phyloP scores from a whole-genome alignment of 345 rosid genomes.

The Citrus inodora region DNA sequence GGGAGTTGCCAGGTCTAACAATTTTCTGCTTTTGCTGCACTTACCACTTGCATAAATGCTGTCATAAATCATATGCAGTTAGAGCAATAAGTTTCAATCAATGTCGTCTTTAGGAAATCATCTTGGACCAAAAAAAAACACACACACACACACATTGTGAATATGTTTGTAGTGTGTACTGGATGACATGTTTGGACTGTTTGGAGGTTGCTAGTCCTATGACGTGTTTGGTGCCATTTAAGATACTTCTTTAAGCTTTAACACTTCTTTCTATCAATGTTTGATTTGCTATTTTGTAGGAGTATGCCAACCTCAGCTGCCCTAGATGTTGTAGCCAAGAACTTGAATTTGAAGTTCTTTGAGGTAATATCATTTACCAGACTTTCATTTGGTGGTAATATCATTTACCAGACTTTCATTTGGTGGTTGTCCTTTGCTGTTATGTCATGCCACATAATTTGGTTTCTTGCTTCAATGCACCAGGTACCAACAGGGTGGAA shows the following conservation, averaged over 20 bases:
- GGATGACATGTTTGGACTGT: background rate
- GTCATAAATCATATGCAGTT: background rate
- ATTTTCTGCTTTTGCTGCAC: slow-evolving; percentile 11
- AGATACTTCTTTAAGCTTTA: background rate
- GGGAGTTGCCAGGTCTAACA: slow-evolving; percentile 92
- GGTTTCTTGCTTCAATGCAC: slow-evolving; percentile 19
- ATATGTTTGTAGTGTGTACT: background rate
- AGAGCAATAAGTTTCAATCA: background rate
- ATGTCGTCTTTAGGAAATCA: background rate
- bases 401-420: slow-evolving; percentile 6
- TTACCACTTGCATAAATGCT: background rate
- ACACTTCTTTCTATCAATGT: background rate
- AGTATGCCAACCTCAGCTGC: slow-evolving; percentile 99
- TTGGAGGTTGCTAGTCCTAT: background rate
- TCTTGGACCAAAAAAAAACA: background rate
- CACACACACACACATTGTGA: background rate
- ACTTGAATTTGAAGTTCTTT: slow-evolving; percentile 83
- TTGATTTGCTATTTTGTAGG: slow-evolving; percentile 49
- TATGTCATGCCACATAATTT: slow-evolving; percentile 4
- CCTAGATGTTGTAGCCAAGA: slow-evolving; percentile 91
- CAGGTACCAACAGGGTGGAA: slow-evolving; percentile 99
- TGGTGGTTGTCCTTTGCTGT: background rate
- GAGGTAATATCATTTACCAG: slow-evolving; percentile 53
- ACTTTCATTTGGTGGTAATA: slow-evolving; percentile 13
- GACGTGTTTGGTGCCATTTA: background rate